phyloP scores from a whole-genome alignment of 2,329 filamentous ascomycete genomes.

The Cladosporium colombiae region DNA sequence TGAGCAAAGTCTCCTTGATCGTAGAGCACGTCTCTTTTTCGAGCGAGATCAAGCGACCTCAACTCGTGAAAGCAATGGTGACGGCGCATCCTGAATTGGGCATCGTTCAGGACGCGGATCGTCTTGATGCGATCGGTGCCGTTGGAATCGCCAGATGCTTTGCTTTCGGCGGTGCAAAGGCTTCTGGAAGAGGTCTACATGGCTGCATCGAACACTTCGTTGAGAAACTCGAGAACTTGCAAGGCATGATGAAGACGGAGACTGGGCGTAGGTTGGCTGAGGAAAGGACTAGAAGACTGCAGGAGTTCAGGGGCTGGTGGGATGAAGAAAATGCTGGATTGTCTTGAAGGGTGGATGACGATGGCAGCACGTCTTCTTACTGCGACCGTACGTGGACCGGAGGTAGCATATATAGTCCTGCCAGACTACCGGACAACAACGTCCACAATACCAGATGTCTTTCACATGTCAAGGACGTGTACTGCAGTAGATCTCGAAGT shows the following conservation, averaged over 20 bases:
- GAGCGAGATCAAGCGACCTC: constrained; percentile 67
- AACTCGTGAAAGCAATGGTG: constrained; percentile 62
- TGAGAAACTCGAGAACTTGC: constrained; percentile 70
- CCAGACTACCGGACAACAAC: neutral
- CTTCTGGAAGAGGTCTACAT: constrained; percentile 54
- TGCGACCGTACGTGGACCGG: neutral
- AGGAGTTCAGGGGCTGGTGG: constrained; percentile 57
- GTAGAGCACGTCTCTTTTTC: constrained; percentile 78
- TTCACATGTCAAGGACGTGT: neutral
- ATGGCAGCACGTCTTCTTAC: neutral
- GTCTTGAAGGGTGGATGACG: neutral
- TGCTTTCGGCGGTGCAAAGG: constrained; percentile 70
- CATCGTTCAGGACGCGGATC: constrained; percentile 88
- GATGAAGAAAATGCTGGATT: constrained; percentile 45
- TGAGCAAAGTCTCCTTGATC: constrained; percentile 68
- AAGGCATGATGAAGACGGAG: constrained; percentile 60
- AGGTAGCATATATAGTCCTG: neutral
- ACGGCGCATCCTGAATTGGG: constrained; percentile 69
- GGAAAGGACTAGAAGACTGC: constrained; percentile 51
- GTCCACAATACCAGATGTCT: neutral
- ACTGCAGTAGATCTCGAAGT: neutral
- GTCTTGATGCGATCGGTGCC: constrained; percentile 86
- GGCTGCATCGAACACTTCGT: constrained; percentile 73
- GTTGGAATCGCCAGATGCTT: constrained; percentile 80
- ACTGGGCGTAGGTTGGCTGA: constrained; percentile 53